A percentile compares a stretch with the other conserved stretches of the same genome.
Evolutionary conservation across 768 basidiomycete genomes (phyloP).

Genomic region (Baorangia bicolor): DNA sequence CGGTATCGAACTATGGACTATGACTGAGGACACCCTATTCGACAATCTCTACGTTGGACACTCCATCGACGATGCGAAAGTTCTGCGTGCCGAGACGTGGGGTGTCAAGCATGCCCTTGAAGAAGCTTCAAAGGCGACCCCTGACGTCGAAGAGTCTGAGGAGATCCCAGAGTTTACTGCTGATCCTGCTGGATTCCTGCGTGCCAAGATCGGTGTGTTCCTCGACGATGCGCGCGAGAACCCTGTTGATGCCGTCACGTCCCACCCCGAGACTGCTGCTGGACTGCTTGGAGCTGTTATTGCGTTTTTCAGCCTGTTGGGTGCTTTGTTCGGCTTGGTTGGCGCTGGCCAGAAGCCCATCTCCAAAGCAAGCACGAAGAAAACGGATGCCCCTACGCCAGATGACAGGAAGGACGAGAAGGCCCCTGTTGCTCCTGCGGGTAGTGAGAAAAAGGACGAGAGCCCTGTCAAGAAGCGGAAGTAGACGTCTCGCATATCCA

Average conservation of each 20-base stretch:
- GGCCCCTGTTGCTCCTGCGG: constrained; percentile 69
- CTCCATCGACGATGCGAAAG: constrained; percentile 81
- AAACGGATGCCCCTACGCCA: constrained; percentile 63
- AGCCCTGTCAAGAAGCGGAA: constrained; percentile 72
- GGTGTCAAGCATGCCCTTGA: constrained; percentile 87
- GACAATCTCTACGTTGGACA: constrained; percentile 94
- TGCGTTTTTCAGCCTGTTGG: constrained; percentile 84
- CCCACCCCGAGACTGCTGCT: constrained; percentile 84
- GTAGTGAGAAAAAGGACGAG: constrained; percentile 73
- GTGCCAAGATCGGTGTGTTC: constrained; percentile 76
- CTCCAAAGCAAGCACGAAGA: constrained; percentile 71
- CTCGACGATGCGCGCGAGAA: constrained; percentile 72
- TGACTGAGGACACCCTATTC: constrained; percentile 95
- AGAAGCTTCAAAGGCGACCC: constrained; percentile 44
- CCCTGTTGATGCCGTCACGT: constrained; percentile 80
- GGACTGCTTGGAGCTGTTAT: constrained; percentile 72
- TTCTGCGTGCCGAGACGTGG: constrained; percentile 85
- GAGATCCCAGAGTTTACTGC: constrained; percentile 54
- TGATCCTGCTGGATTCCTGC: constrained; percentile 79
- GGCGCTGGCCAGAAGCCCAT: constrained; percentile 68
- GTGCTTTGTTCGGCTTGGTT: constrained; percentile 74
- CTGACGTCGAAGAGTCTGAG: constrained; percentile 47
- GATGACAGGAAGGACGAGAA: constrained; percentile 67
- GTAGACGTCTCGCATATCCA: constrained; percentile 33
- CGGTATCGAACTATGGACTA: constrained; percentile 99